phyloP scores from a whole-genome alignment of 2,329 filamentous ascomycete genomes.

The Aspergillus caelatus region DNA sequence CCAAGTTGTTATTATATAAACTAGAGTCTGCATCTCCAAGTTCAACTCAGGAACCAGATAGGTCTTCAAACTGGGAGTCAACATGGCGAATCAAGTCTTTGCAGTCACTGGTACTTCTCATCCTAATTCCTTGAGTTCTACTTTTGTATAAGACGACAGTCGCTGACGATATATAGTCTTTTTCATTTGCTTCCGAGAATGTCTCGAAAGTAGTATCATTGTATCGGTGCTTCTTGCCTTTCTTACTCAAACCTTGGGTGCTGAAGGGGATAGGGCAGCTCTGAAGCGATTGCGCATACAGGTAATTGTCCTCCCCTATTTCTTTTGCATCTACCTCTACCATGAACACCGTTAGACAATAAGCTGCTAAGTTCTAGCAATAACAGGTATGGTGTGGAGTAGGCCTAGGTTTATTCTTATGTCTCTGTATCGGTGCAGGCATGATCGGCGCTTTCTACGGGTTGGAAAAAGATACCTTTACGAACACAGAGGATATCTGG shows the following conservation, averaged over 20 bases:
- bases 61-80: neutral
- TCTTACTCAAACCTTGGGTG: slow-evolving; percentile 76
- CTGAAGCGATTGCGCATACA: slow-evolving; percentile 71
- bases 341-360: too few species aligned
- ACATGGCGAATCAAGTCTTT: slow-evolving; percentile 19
- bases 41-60: neutral
- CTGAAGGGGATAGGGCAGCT: slow-evolving; percentile 60
- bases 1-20: too few species aligned
- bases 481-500: slow-evolving; percentile 72
- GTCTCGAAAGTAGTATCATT: slow-evolving; percentile 80
- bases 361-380: too few species aligned
- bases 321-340: neutral
- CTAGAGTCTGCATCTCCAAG: too few species aligned
- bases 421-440: slow-evolving; percentile 65
- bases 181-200: slow-evolving; percentile 87
- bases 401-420: slow-evolving; percentile 63
- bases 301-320: slow-evolving; percentile 39
- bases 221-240: slow-evolving; percentile 83
- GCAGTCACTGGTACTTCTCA: slow-evolving; percentile 15
- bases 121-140: neutral
- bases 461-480: slow-evolving; percentile 68
- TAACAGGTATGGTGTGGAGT: slow-evolving; percentile 70
- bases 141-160: neutral
- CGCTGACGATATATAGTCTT: slow-evolving; percentile 58
- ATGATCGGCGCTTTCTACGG: slow-evolving; percentile 76